phyloP scores from a whole-genome alignment of 2,329 filamentous ascomycete genomes.

The Aspergillus brunneoviolaceus region DNA sequence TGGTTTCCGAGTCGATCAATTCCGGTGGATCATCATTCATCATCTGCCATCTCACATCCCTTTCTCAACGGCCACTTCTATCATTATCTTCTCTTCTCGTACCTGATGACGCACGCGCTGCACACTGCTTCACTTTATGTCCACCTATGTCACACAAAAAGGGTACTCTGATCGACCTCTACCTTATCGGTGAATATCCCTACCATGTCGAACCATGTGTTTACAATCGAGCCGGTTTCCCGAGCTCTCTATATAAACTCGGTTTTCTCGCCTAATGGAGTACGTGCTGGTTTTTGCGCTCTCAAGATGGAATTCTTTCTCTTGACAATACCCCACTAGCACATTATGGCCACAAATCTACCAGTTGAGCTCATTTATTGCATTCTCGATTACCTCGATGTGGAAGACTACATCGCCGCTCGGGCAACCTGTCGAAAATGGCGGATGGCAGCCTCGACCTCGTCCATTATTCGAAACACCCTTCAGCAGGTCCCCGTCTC shows the following conservation, averaged over 20 bases:
- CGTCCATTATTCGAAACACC: slow-evolving; percentile 16
- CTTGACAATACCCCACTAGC: not conserved
- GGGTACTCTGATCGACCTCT: not conserved
- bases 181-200: not conserved
- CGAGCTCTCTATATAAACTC: not conserved
- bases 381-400: slow-evolving; percentile 18
- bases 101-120: not conserved
- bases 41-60: no score
- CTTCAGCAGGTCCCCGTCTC: slow-evolving; percentile 15
- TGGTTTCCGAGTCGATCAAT: not conserved
- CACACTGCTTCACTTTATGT: not conserved
- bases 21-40: not conserved
- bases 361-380: slow-evolving; percentile 23
- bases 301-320: not conserved
- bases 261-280: not conserved
- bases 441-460: slow-evolving; percentile 16
- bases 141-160: not conserved
- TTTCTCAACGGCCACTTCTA: not conserved
- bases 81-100: not conserved
- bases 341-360: slow-evolving; percentile 11
- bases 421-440: slow-evolving; percentile 19
- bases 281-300: not conserved
- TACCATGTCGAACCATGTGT: not conserved
- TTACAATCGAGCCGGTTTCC: not conserved
- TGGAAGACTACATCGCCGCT: slow-evolving; percentile 20